Base-by-base conservation (phyloP, 1,284 basidiomycete genomes). In the Megacollybia platyphylla region DNA sequence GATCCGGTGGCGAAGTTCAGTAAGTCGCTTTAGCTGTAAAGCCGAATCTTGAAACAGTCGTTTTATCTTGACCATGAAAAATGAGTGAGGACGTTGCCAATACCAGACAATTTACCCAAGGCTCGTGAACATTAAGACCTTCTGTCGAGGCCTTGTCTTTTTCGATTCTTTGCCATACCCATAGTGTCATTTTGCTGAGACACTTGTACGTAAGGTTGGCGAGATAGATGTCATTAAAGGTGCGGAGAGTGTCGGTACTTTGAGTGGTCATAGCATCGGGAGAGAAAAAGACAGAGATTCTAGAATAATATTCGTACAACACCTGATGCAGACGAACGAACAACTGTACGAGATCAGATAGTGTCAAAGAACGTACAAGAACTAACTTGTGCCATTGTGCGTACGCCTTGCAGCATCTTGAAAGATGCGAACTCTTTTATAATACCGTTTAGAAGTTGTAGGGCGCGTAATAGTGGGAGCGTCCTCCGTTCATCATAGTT, bases 191-290 rank as follows among this genome's bases (percentile, higher is more conserved):
- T 51, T 77, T 85, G 9, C 66, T 61, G 35, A 87, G 58, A 50
- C 71, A 77, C 55, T 87, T 87, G 61, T 77, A 86, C 4, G 76
- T 58, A 7, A 85, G 57, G 53, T 87, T 84, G 3, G 73, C 71
- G 11, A 84, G 58, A 4, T 71, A 53, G 39, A 87, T 61, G 47
- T 77, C 74, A 46, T 76, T 68, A 54, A 62, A 41, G 51, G 71
- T 43, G 50, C 59, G 49, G 51, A 67, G 50, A 48, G 62, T 54
- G 45, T 57, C 47, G 28, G 15, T 28, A 32, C 65, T 43, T 49
- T 62, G 7, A 59, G 55, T 43, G 5, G 65, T 60, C 7, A 63
- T 55, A 35, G 73, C 58, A 17, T 54, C 51, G 5, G 60, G 52
- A 10, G 71, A 65, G 44, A 81, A 64, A 9, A 56, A 62, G 1